Evolutionary conservation across 441 rosid genomes (phyloP).

Genomic region (Euphorbia schlechtendalii): DNA sequence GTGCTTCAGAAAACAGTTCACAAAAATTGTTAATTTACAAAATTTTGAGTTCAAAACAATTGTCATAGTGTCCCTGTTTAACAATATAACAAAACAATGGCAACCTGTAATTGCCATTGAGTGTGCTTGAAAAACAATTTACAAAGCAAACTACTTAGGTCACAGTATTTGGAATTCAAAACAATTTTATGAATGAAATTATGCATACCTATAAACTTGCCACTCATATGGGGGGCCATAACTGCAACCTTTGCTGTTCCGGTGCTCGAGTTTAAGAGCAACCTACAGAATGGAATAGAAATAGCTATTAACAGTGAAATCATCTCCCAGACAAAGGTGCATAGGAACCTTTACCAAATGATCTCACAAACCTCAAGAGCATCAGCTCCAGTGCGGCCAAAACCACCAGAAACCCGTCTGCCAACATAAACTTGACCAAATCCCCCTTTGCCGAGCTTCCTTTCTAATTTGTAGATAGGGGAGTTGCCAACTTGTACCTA

Average conservation of each 20-base stretch:
- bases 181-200: background rate
- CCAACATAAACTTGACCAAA: conserved; percentile 87
- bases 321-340: background rate
- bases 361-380: conserved; percentile 43
- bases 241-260: conserved; percentile 71
- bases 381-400: conserved; percentile 36
- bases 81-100: conserved; percentile 67
- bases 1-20: conserved; percentile 30
- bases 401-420: conserved; percentile 40
- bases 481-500: conserved; percentile 71
- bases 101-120: conserved; percentile 63
- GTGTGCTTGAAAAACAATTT: conserved; percentile 33
- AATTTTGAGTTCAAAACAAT: background rate
- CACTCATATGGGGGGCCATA: conserved; percentile 74
- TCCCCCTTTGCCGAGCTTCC: conserved; percentile 76
- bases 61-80: conserved; percentile 46
- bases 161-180: conserved; percentile 5
- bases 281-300: conserved; percentile 34
- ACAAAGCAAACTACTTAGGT: conserved; percentile 5
- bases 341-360: background rate
- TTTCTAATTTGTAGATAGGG: conserved; percentile 51
- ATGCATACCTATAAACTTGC: conserved; percentile 61
- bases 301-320: background rate
- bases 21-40: background rate
- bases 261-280: conserved; percentile 73